Base-by-base conservation (phyloP, 2,329 filamentous ascomycete genomes). In the Scleromitrula shiraiana region DNA sequence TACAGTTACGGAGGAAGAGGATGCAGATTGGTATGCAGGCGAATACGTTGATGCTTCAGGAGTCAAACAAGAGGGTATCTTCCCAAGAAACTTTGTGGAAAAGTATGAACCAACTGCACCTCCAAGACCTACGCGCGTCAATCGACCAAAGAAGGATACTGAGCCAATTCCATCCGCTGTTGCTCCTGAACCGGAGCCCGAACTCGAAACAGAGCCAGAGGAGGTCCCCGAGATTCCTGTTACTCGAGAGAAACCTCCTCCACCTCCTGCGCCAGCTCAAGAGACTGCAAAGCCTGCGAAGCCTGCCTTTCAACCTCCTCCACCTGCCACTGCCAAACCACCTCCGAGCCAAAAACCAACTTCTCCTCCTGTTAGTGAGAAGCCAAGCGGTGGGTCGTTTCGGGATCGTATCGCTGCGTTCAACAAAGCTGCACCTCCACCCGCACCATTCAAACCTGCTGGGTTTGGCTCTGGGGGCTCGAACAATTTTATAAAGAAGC, bases 51-150 rank as follows among this genome's bases (percentile, higher is more conserved):
- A 94, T 67, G 79, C 81, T 51, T 68, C 74, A 44, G 93, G 93
- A 49, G 69, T 67, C 54, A 88, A 83, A 67, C 78, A 82, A 64
- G 82, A 90, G 63, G 91, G 91, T 57, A 85, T 96, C 60, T 97
- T 96, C 67, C 91, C 89, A 43, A 84, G 85, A 65, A 98, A 97
- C 70, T 98, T 98, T 65, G 93, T 98, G 62, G 93, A 98, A 68
- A 88, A 84, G 69, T 94, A 88, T 68, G 91, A 97, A 66, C 93
- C 93, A 30, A 85, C 82, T 49, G 85, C 91, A 54, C 93, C 93
- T 51, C 88, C 90, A 51, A 82, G 93, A 50, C 93, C 93, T 50
- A 77, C 79, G 54, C 82, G 93, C 61, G 73, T 79, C 14, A 70
- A 67, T 50, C 82, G 87, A 56, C 69, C 77, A 44, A 90, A 84